Conservation (phyloP, 495 filamentous ascomycete genomes). For the Lophiotrema nucula region DNA sequence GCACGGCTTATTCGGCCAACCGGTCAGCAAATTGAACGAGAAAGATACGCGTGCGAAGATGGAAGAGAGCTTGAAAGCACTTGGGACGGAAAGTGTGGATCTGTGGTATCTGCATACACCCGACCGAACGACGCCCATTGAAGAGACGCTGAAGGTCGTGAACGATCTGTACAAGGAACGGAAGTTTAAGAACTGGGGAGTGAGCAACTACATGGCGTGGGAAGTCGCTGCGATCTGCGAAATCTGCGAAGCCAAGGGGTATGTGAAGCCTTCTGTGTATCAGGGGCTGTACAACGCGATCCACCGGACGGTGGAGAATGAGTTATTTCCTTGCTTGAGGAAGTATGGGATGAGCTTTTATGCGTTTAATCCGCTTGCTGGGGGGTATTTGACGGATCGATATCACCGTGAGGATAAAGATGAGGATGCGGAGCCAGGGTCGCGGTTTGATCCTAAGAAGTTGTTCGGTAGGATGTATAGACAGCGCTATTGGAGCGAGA, state of each 20-base stretch:
- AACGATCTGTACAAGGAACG: constrained; percentile 52
- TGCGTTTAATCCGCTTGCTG: constrained; percentile 53
- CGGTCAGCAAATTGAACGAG: background rate
- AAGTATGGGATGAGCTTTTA: constrained; percentile 54
- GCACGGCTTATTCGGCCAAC: constrained; percentile 41
- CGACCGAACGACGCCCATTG: constrained; percentile 50
- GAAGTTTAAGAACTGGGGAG: constrained; percentile 49
- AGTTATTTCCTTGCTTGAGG: constrained; percentile 53
- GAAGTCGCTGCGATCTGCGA: constrained; percentile 54
- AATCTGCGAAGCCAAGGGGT: constrained; percentile 50
- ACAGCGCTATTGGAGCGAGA: constrained; percentile 73
- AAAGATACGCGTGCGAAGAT: background rate
- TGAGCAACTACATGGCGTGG: constrained; percentile 53
- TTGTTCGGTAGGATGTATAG: constrained; percentile 71
- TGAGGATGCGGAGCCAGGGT: constrained; percentile 42
- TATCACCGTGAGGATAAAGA: constrained; percentile 40
- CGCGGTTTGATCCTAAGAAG: constrained; percentile 57
- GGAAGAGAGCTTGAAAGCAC: constrained; percentile 43
- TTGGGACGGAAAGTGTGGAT: constrained; percentile 50
- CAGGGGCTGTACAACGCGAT: constrained; percentile 67
- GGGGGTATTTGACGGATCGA: constrained; percentile 50
- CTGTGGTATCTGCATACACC: constrained; percentile 56
- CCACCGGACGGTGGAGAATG: constrained; percentile 51
- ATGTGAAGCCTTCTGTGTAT: constrained; percentile 62
- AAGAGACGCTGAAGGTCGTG: constrained; percentile 49